phyloP scores from a whole-genome alignment of 345 rosid species.

The Gynandropsis gynandra region DNA sequence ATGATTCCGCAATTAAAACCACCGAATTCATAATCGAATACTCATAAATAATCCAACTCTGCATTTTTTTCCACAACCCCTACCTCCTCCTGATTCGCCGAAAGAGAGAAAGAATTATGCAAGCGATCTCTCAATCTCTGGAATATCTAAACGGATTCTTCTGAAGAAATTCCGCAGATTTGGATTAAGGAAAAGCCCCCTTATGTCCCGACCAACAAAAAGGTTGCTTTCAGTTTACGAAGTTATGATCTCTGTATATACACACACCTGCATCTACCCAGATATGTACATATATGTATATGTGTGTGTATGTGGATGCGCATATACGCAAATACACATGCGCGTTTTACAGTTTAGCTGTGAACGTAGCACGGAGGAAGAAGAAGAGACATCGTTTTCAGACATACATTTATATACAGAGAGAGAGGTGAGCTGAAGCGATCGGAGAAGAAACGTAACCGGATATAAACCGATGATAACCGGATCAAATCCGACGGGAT shows the following conservation, averaged over 20 bases:
- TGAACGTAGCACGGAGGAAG: conserved; percentile 18
- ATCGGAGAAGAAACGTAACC: neutral
- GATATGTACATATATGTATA: too few relatives aligned
- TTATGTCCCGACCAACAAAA: conserved; percentile 14
- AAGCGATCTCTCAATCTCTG: conserved; percentile 18
- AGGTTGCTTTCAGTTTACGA: conserved; percentile 31
- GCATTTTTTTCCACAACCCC: neutral
- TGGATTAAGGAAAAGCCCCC: conserved; percentile 28
- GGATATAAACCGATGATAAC: conserved; percentile 6
- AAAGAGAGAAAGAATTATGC: too few relatives aligned
- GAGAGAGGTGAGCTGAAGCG: neutral
- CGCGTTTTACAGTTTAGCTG: conserved; percentile 11
- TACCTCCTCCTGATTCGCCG: conserved; percentile 13
- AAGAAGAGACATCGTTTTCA: conserved; percentile 29
- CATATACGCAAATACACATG: conserved; percentile 1
- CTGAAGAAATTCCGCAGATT: neutral
- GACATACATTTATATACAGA: conserved; percentile 20
- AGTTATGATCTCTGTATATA: conserved; percentile 26
- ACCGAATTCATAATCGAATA: neutral
- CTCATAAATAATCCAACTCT: conserved; percentile 1
- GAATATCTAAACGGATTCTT: conserved; percentile 5
- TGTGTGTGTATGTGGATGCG: neutral
- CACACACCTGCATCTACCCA: neutral
- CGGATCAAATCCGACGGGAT: neutral
- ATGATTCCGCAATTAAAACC: conserved; percentile 20